Evolutionary conservation across 352 stramenopile species (phyloP), one percentile per base, ranked within the genome.

Genomic region (Thalassiosira hispida): DNA sequence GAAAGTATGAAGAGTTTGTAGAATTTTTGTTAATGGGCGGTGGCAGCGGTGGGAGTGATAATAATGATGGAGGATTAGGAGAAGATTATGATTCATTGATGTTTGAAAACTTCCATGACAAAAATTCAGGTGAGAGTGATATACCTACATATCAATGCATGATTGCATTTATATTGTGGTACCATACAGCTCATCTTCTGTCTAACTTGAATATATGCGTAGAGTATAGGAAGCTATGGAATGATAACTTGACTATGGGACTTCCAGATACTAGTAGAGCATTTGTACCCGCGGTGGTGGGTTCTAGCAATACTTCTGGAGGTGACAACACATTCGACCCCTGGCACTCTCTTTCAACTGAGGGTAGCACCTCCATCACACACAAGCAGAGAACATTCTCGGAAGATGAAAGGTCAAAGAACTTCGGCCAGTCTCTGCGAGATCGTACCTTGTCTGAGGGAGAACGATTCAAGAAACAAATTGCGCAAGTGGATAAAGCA

Each of bases 1-100:
- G 71, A 7, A 89, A 70, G 0, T 92, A 92, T 52, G 82, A 91
- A 70, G 75, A 91, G 42, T 92, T 86, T 77, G 84, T 92, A 44
- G 67, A 77, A 52, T 85, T 82, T 65, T 44, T 92, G 29, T 63
- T 82, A 72, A 44, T 73, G 35, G 76, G 29, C n/a, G 64, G 29
- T 27, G 49, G 55, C 12, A 25, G 23, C 73, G 68, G 22, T 38
- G 47, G 60, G 1, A 29, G 11, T 40, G 47, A 33, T 3, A 33
- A 40, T 20, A 27, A 63, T 3, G 31, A 38, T 38, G n/a, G n/a
- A n/a, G 44, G 18, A 57, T 14, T 4, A 18, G 33, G 60, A 29
- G 18, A 68, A 2, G 47, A 73, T 40, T 57, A 77, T 38, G 25
- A 60, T 20, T 22, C 68, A 55, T 31, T 78, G 2, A 38, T 73